Base-by-base conservation (phyloP, 768 basidiomycete species). In the Roridomyces roridus region DNA sequence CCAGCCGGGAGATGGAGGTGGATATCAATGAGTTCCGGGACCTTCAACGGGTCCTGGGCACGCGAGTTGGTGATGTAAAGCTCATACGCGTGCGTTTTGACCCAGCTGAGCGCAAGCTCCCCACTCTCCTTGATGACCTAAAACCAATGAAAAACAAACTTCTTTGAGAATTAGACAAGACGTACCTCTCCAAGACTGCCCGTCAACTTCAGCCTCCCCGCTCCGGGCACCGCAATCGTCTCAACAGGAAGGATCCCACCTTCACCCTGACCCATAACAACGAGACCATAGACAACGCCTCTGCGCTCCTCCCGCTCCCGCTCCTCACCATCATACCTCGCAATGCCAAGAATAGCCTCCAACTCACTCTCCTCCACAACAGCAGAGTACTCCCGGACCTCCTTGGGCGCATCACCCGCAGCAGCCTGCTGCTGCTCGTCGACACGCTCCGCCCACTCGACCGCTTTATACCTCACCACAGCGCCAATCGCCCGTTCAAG, bases 81-180 rank as follows among this genome's bases (percentile, higher is more conserved):
- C 39, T 89, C 88, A 70, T 89, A 93, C 7, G 92, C 88, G 64
- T 94, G 85, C 17, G 84, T 84, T 77, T 92, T 93, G 17, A 96
- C 92, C 94, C 95, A 97, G 68, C 91, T 94, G 65, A 97, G 74
- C 2, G 93, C 93, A 41, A 98, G 77, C 67, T 93, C 91, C 8
- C 88, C 94, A 58, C 91, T 93, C 76, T 98, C 95, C 70, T 90
- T 90, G 74, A 97, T 94, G 17, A 95, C 93, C 81, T 86, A 40
- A 20, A 18, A 51, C 24, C 24, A 49, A 28, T 47, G 23, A 46
- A 14, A 2, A 39, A 20, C 28, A 48, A 12, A 23, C 35, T 9
- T 37, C 39, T 18, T 36, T 46, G 14, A 58, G 7, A 26, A 41
- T 15, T 7, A 10, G 8, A 28, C 24, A 40, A 37, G 17, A 24